Evolutionary conservation across 2,329 filamentous ascomycete species (phyloP), one percentile per base, ranked within the genome.

Genomic region (Basipetospora chlamydospora): DNA sequence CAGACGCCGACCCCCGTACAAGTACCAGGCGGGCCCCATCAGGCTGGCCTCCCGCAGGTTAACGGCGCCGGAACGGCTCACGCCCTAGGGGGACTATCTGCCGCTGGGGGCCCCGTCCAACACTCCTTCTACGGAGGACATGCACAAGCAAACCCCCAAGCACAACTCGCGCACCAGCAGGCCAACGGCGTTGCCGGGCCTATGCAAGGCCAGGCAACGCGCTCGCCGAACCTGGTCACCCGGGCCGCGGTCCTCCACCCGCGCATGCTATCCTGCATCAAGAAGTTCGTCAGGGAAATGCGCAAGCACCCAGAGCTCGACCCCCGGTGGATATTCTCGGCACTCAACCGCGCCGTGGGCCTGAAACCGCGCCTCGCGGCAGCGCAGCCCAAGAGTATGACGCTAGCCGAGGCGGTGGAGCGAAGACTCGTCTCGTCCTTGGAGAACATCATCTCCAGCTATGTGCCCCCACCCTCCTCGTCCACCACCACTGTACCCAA

Each of bases 281-380:
- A 26, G 13, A 26, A 20, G 21, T 26, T 32, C 30, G 35, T 22
- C 28, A 17, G 23, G 22, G 35, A 26, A 10, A 16, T 33, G 29
- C n/a, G 29, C 28, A 32, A 28, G 9, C 28, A 38, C 25, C 21
- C 35, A 12, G 22, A 26, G 17, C 35, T 38, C 22, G 35, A 38
- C 12, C 21, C 26, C 21, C 35, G 35, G 11, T 32, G 35, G 28
- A 28, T 67, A 41, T 66, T 68, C 58, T 67, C 64, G 6, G 66
- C 66, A 10, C 53, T 70, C 42, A 69, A 68, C 42, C 64, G 65
- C 18, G 64, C 60, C 30, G 50, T 70, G 8, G 64, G 64, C 0
- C 56, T 71, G 32, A 60, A 66, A 41, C 56, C 55, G 17, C 20
- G 28, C 3, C 13, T 23, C 17, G 17, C 54, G 56, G 28, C 55